Percentiles rank a stretch among this genome's conserved stretches.
phyloP scores from a whole-genome alignment of 768 basidiomycete genomes.

The Suillus spraguei region DNA sequence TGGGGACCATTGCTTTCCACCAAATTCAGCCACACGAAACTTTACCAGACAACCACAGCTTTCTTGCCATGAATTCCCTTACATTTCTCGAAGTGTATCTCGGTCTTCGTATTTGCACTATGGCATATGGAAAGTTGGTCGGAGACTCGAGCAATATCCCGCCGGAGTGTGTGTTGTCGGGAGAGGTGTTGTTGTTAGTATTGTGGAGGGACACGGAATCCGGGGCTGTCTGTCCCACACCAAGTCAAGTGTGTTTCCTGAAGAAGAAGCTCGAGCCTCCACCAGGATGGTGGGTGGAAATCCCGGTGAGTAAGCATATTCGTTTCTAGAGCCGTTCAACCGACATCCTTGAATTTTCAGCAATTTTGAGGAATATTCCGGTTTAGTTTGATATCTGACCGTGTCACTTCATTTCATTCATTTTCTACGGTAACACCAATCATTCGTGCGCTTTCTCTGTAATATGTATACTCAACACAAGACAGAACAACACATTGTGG shows the following conservation, averaged over 20 bases:
- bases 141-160: not conserved
- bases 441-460: not conserved
- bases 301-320: not conserved
- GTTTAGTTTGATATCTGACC: not conserved
- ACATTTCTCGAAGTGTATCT: not conserved
- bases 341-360: not conserved
- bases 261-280: not conserved
- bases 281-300: constrained; percentile 4
- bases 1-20: not conserved
- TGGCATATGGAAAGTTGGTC: not conserved
- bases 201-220: constrained; percentile 2
- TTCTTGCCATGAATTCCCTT: not conserved
- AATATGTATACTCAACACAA: not conserved
- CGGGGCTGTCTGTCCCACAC: constrained; percentile 1
- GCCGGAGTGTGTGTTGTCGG: not conserved
- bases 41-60: not conserved
- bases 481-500: too few species aligned
- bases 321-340: not conserved
- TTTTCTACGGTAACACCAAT: not conserved
- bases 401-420: not conserved
- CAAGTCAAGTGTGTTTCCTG: not conserved
- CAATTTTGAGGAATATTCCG: not conserved
- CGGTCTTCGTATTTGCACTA: not conserved
- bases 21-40: not conserved
- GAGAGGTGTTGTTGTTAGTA: not conserved